Evolutionary conservation across 2,329 filamentous ascomycete species (phyloP).

Genomic region (Colletotrichum noveboracense): DNA sequence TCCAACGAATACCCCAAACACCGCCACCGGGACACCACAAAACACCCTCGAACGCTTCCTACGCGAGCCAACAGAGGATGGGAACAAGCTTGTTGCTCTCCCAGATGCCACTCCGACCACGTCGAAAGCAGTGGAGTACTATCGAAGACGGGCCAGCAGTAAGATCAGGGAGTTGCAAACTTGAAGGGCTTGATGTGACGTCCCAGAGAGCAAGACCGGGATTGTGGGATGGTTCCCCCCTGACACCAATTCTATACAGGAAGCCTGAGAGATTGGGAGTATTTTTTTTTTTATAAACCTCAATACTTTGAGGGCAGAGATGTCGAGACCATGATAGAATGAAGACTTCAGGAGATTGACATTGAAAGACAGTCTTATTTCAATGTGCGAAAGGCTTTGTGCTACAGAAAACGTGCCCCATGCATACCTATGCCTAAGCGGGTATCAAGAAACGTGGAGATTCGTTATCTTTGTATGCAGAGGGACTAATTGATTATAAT

Average conservation of each 20-base stretch:
- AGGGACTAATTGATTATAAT: neutral
- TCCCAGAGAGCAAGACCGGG: neutral
- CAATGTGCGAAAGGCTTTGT: neutral
- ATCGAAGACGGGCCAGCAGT: neutral
- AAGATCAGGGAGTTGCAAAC: neutral
- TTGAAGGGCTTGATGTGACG: neutral
- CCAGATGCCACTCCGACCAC: neutral
- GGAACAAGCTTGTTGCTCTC: neutral
- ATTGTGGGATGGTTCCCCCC: neutral
- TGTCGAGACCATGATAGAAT: rapidly evolving
- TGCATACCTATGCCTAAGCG: neutral
- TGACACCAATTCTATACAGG: rapidly evolving
- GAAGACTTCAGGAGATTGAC: neutral
- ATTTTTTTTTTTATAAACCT: no score
- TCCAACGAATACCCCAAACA: rapidly evolving
- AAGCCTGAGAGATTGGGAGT: rapidly evolving
- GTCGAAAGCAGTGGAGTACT: neutral
- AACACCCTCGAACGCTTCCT: neutral
- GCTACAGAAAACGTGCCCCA: neutral
- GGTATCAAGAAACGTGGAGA: rapidly evolving
- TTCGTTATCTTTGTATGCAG: rapidly evolving
- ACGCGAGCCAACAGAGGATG: neutral
- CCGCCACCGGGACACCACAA: neutral
- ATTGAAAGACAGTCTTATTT: neutral
- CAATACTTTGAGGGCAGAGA: rapidly evolving